Evolutionary conservation across 768 basidiomycete genomes (phyloP).

Genomic region (Mycena olivaceomarginata): DNA sequence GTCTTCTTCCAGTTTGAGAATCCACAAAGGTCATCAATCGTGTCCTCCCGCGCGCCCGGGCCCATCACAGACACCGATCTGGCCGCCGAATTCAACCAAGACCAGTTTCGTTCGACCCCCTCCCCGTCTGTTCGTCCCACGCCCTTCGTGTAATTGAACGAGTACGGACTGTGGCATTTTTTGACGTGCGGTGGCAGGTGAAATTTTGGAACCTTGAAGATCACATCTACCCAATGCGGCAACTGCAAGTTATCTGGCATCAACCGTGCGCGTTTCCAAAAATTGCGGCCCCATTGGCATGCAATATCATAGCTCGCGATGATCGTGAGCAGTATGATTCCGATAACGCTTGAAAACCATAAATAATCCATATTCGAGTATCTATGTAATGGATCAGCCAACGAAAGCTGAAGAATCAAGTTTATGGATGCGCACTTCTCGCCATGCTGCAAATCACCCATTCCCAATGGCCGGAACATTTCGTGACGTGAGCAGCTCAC

Average conservation of each 20-base stretch:
- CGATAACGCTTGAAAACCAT: no score
- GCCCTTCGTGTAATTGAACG: conserved; percentile 52
- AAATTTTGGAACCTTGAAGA: conserved; percentile 54
- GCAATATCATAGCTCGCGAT: conserved; percentile 47
- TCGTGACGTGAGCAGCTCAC: conserved; percentile 43
- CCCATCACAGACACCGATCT: conserved; percentile 44
- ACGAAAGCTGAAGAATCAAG: no score
- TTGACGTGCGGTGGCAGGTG: no score
- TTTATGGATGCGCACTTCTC: not conserved
- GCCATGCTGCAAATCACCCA: no score
- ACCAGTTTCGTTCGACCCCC: conserved; percentile 58
- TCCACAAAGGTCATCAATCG: conserved; percentile 49
- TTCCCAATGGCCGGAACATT: conserved; percentile 34
- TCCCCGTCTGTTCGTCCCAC: conserved; percentile 58
- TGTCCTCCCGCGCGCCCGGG: conserved; percentile 47
- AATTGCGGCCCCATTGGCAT: conserved; percentile 24
- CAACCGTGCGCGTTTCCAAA: conserved; percentile 14
- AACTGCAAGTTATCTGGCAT: no score
- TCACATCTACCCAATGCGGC: not conserved
- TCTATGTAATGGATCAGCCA: no score
- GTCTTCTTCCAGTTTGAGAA: conserved; percentile 49
- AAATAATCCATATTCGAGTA: no score
- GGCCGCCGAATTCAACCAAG: conserved; percentile 44
- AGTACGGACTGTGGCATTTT: conserved; percentile 37
- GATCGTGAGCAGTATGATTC: no score